A percentile compares a stretch with the other conserved stretches of the same genome.
phyloP scores from a whole-genome alignment of 2,329 filamentous ascomycete species.

The Ophiocordyceps sinensis region DNA sequence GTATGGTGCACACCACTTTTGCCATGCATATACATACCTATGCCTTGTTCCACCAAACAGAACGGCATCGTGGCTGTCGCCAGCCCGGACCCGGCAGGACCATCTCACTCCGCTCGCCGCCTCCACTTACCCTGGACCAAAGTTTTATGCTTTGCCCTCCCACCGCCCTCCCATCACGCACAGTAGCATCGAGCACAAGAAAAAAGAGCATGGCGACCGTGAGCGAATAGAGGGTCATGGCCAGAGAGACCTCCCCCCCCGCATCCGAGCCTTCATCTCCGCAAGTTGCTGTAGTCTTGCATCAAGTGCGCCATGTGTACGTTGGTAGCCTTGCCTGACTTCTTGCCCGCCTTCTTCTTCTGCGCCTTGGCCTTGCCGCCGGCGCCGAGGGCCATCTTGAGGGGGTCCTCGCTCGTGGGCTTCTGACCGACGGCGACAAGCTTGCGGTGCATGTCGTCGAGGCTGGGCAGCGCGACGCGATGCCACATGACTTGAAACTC shows the following conservation, averaged over 20 bases:
- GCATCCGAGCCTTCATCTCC: too few species aligned
- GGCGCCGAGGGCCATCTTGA: conserved; percentile 25
- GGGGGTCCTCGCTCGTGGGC: conserved; percentile 68
- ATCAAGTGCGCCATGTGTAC: conserved; percentile 73
- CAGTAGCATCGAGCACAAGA: not conserved
- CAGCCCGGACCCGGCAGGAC: too few species aligned
- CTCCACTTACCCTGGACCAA: too few species aligned
- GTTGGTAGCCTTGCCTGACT: conserved; percentile 72
- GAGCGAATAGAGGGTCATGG: too few species aligned
- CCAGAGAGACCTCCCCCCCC: too few species aligned
- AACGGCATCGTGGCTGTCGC: too few species aligned
- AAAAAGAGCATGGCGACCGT: not conserved
- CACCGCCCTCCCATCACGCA: too few species aligned
- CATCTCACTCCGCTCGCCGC: too few species aligned
- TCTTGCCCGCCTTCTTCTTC: conserved; percentile 52
- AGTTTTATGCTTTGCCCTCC: too few species aligned
- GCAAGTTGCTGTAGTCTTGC: conserved; percentile 50
- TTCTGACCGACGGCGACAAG: conserved; percentile 67
- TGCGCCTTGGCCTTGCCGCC: conserved; percentile 53
- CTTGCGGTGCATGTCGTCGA: conserved; percentile 64
- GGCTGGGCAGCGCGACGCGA: conserved; percentile 59
- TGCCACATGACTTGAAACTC: conserved; percentile 80
- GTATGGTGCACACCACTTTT: too few species aligned
- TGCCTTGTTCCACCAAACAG: too few species aligned
- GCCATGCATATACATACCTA: too few species aligned